phyloP scores from a whole-genome alignment of 1,139 yeast genomes.

The Kodamaea anthophila region DNA sequence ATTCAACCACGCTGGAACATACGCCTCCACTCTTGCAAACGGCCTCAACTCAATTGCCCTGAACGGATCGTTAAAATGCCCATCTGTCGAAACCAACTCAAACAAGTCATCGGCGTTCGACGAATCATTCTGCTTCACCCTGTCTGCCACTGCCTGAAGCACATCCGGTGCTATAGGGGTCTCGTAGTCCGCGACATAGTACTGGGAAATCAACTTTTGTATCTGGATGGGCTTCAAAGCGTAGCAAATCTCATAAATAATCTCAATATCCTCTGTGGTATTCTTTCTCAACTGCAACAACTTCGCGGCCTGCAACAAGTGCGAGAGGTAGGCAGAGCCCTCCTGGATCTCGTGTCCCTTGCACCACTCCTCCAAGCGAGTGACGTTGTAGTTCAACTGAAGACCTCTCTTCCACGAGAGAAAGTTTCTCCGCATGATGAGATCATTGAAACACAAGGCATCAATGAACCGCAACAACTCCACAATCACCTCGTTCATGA shows the following conservation, averaged over 20 bases:
- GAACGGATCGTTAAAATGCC: conserved; percentile 84
- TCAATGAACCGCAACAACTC: conserved; percentile 86
- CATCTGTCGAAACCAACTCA: conserved; percentile 65
- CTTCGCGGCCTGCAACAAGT: conserved; percentile 90
- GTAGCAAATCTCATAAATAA: conserved; percentile 92
- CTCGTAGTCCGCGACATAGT: conserved; percentile 91
- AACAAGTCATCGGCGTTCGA: conserved; percentile 60
- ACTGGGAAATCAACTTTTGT: conserved; percentile 85
- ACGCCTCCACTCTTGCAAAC: conserved; percentile 86
- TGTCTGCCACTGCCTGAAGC: conserved; percentile 75
- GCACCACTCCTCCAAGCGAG: conserved; percentile 98
- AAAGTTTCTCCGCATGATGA: conserved; percentile 91
- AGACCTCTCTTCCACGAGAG: conserved; percentile 97
- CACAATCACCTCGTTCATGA: conserved; percentile 77
- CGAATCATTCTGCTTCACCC: conserved; percentile 62
- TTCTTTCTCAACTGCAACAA: conserved; percentile 86
- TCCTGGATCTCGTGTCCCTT: conserved; percentile 89
- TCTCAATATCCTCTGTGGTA: conserved; percentile 84
- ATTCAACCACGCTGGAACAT: conserved; percentile 92
- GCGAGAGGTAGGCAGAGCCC: conserved; percentile 82
- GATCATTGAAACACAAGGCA: conserved; percentile 91
- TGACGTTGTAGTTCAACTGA: conserved; percentile 92
- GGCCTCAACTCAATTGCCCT: conserved; percentile 82
- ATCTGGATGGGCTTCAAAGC: conserved; percentile 90
- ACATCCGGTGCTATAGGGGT: conserved; percentile 86